phyloP scores from a whole-genome alignment of 768 basidiomycete species.

The Myochromella boudieri region DNA sequence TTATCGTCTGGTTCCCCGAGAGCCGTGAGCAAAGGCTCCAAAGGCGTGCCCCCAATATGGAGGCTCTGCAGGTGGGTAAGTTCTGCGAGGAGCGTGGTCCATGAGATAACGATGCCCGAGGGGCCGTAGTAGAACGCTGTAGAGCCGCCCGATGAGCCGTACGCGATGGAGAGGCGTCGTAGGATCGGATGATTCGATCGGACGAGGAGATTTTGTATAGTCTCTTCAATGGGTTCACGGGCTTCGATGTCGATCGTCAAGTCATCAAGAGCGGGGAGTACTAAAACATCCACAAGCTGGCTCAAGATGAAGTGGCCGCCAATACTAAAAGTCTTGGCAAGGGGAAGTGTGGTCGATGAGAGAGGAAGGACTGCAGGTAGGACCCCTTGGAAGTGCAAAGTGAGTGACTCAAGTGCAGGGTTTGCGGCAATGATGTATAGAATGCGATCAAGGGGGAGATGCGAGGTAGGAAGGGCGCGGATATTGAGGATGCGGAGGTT shows the following conservation, averaged over 20 bases:
- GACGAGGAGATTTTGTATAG: conserved; percentile 57
- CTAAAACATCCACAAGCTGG: conserved; percentile 59
- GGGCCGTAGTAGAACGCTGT: conserved; percentile 58
- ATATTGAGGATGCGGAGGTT: conserved; percentile 60
- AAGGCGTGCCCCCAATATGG: conserved; percentile 60
- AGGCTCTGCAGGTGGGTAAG: conserved; percentile 58
- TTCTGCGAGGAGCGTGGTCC: conserved; percentile 61
- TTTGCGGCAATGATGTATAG: conserved; percentile 64
- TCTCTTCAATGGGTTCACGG: conserved; percentile 74
- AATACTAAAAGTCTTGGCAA: conserved; percentile 54
- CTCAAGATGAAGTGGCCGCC: conserved; percentile 69
- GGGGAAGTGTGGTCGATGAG: conserved; percentile 47
- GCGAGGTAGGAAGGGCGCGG: conserved; percentile 61
- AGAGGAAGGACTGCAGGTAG: conserved; percentile 65
- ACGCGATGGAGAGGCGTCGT: conserved; percentile 61
- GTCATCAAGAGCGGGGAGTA: conserved; percentile 54
- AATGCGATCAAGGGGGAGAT: conserved; percentile 67
- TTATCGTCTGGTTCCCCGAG: conserved; percentile 58
- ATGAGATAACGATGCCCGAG: conserved; percentile 59
- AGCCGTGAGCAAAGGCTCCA: conserved; percentile 61
- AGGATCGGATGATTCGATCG: conserved; percentile 62
- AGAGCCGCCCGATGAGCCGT: conserved; percentile 37
- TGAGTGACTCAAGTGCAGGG: conserved; percentile 52
- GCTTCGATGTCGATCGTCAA: conserved; percentile 72
- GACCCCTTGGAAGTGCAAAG: conserved; percentile 62